Evolutionary conservation across 2,329 filamentous ascomycete species (phyloP).

Genomic region (Fusarium aywerte): DNA sequence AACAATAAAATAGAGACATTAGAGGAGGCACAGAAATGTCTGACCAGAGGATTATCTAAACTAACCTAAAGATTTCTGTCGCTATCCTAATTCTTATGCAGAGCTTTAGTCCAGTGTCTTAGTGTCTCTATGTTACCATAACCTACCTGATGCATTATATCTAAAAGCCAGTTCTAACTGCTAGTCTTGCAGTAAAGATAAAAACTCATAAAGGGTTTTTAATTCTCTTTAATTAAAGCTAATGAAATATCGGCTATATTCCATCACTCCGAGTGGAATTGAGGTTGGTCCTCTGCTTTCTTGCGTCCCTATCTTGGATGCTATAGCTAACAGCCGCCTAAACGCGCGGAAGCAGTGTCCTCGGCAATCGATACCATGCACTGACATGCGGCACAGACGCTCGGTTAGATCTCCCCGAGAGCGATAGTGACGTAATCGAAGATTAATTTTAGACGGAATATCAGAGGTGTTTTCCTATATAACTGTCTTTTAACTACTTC

Average conservation of each 20-base stretch:
- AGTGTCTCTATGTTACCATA: no score
- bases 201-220: no score
- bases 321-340: neutral
- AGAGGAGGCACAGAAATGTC: no score
- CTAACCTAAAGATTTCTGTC: no score
- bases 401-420: constrained; percentile 49
- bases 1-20: no score
- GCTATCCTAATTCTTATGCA: no score
- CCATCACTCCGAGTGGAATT: neutral
- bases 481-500: neutral
- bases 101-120: no score
- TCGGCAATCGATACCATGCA: neutral
- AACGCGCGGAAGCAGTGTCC: constrained; percentile 4
- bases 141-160: no score
- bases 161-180: no score
- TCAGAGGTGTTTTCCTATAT: neutral
- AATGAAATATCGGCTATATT: neutral
- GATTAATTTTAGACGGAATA: neutral
- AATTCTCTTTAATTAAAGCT: no score
- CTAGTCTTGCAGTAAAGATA: no score
- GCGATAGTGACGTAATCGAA: constrained; percentile 37
- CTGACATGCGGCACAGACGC: constrained; percentile 21
- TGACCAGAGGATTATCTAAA: no score
- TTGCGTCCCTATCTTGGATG: neutral
- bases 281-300: neutral